Base-by-base conservation (phyloP, 352 stramenopile genomes). In the Pilasporangium apinafurcum region DNA sequence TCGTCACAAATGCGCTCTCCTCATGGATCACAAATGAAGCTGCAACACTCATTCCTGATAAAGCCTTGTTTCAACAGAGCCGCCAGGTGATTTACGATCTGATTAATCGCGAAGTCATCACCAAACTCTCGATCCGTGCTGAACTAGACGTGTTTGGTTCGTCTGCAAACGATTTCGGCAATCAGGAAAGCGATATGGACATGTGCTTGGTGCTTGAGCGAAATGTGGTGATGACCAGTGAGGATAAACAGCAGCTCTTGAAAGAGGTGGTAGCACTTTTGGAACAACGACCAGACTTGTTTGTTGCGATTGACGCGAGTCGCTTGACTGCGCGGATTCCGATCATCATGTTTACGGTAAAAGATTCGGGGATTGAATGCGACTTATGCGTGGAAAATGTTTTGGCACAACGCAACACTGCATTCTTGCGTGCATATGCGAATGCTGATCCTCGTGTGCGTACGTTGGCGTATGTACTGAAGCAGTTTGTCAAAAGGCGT, bases 311-410 rank as follows among this genome's bases (percentile, higher is more conserved):
- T 8, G 77, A 92, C 33, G 86, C 84, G 0, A 77, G 66, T 2
- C 73, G 95, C 0, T 60, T 98, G 14, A 97, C 92, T 8, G 96
- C 96, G 8, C 79, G 97, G 17, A 98, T 99, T 37, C 96, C 97
- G 9, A 98, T 99, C 48, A 72, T 99, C 21, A 97, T 98, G 72
- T 99, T 99, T 52, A 85, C 89, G 31, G 93, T 96, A 54, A 68
- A 65, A 0, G 55, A 68, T 10, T 72, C 62, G 14, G 69, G 74
- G 2, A 80, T 83, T 31, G 74, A 87, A 44, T 92, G 80, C 44
- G 80, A 92, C 39, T 53, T 92, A 33, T 90, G 78, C 28, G 86
- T 99, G 16, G 89, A 99, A 53, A 99, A 99, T 55, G 76, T 92
- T 4, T 68, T 99, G 13, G 96, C 97, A 1, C 78, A 98, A 53